These are phyloP conservation scores for Auxenochlorella protothecoides DNA, from an alignment of 139 green algal species.

Conservation along the genomic window DNA sequence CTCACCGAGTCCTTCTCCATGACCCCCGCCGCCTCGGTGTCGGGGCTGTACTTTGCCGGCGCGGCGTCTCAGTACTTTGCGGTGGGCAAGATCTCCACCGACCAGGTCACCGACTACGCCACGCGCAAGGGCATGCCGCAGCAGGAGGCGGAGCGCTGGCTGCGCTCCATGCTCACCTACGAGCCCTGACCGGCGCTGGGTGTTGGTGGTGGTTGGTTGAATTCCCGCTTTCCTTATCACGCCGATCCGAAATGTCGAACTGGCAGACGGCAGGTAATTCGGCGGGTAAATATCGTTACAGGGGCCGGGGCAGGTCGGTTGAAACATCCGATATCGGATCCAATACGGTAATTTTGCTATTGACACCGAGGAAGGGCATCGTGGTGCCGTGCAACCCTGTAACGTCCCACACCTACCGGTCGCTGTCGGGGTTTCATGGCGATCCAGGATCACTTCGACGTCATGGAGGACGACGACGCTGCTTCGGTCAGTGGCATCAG, in stretches of 20 bases:
- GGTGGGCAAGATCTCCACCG: conserved; percentile 92
- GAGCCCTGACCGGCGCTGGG: conserved; percentile 53
- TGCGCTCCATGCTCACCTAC: conserved; percentile 83
- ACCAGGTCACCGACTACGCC: conserved; percentile 87
- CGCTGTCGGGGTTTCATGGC: background rate
- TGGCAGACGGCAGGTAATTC: too few relatives aligned
- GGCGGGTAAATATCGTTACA: too few relatives aligned
- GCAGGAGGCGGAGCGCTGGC: conserved; percentile 75
- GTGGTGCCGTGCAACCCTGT: background rate
- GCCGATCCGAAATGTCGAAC: too few relatives aligned
- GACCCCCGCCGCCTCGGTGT: conserved; percentile 85
- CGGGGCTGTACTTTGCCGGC: conserved; percentile 89
- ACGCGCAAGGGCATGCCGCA: conserved; percentile 78
- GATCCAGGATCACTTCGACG: background rate
- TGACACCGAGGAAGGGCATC: background rate
- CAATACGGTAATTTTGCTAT: too few relatives aligned
- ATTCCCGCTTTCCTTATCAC: too few relatives aligned
- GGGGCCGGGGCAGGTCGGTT: too few relatives aligned
- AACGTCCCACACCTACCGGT: background rate
- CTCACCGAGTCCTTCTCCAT: conserved; percentile 96
- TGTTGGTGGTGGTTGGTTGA: background rate
- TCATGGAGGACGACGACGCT: too few relatives aligned
- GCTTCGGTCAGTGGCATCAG: too few relatives aligned
- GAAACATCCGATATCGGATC: too few relatives aligned
- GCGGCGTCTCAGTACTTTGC: conserved; percentile 87